These are phyloP conservation scores for Coemansia sp. DNA, from an alignment of 192 early-diverging fungal genomes.

Conservation along the genomic window DNA sequence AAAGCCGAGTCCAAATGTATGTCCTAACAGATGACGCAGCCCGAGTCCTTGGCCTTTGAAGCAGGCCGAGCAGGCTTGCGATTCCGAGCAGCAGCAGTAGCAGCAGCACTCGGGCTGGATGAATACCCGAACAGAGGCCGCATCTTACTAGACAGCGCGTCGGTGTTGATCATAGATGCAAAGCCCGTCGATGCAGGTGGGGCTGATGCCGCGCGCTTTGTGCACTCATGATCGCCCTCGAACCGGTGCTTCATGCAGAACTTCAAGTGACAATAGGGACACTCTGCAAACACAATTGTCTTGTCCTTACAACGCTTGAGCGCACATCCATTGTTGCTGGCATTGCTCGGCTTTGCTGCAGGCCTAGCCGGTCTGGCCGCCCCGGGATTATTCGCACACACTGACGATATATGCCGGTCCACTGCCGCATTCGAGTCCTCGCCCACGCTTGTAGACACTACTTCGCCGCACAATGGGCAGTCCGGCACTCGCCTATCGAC, in stretches of 20 bases:
- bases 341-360: constrained; percentile 33
- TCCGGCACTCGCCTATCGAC: constrained; percentile 66
- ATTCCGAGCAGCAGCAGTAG: constrained; percentile 5
- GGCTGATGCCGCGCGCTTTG: constrained; percentile 20
- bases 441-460: constrained; percentile 67
- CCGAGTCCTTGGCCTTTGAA: constrained; percentile 29
- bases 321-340: constrained; percentile 61
- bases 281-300: constrained; percentile 65
- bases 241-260: constrained; percentile 83
- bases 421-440: constrained; percentile 68
- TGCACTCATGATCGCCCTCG: constrained; percentile 69
- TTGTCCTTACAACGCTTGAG: constrained; percentile 64
- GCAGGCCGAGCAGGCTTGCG: background rate
- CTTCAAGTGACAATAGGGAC: constrained; percentile 60
- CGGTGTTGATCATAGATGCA: constrained; percentile 8
- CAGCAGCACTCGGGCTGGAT: background rate
- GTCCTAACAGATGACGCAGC: constrained; percentile 27
- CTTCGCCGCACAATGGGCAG: constrained; percentile 73
- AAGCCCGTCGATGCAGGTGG: constrained; percentile 14
- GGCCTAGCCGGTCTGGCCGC: constrained; percentile 52
- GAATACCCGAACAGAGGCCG: constrained; percentile 6
- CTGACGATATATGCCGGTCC: constrained; percentile 21
- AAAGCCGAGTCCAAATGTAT: too few relatives aligned
- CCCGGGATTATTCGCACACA: constrained; percentile 16
- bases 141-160: background rate